Base-by-base conservation (phyloP, 208 protist species). In the Naegleria fowleri region DNA sequence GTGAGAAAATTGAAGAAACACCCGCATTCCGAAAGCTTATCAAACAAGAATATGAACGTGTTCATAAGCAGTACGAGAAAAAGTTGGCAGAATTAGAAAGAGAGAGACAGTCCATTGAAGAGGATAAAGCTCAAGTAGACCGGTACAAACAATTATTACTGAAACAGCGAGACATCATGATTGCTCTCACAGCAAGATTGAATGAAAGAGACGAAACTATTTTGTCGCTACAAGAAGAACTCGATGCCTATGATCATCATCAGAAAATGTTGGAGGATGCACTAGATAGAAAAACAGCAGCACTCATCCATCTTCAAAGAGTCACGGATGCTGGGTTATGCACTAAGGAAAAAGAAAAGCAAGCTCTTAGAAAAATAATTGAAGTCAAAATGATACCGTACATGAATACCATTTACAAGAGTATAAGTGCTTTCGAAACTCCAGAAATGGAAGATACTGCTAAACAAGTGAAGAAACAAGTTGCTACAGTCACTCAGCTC, bases 141-240 rank as follows among this genome's bases (percentile, higher is more conserved):
- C 92, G 97, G 40, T 99, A 98, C 96, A 98, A 98, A 93, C 94
- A 97, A 90, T 95, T 98, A n/a, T 93, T 98, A 83, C 92, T 98
- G 79, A 98, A 98, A 94, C 98, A 99, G 93, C 94, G 97, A 19
- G 97, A 99, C 92, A 98, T 98, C 90, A 98, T 99, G 97, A 94
- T 98, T 79, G 95, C 94, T 86, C 94, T 98, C 58, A 98, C 97
- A 16, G 94, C 94, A 19, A 94, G 97, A 19, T 93, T 99, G 4
- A 97, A 97, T 91, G 97, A 98, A 92, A 93, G 97, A 36, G 97
- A 99, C 90, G 96, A 98, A 92, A 95, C 95, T 19, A 97, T 98
- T 40, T 90, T 97, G 83, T 92, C 94, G 38, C 91, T 98, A 86
- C 95, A 98, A 85, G 95, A 97, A 83, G 96, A 97, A 90, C 76